These are phyloP conservation scores for Dryas drummondii DNA, from an alignment of 306 rosid genomes.

Conservation along the genomic window DNA sequence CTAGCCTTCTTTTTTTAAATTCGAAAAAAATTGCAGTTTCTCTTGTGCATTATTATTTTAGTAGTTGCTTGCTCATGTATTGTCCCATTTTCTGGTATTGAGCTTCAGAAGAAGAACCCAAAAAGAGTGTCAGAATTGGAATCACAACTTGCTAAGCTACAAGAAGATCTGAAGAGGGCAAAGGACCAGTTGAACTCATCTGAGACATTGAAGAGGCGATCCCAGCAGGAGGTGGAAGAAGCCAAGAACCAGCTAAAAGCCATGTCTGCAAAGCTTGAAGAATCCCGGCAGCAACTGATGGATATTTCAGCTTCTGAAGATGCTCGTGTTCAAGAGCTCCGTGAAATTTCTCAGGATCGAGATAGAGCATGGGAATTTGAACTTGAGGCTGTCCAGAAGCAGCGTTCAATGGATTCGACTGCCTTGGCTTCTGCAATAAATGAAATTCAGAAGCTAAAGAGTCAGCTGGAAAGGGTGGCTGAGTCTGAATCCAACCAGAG, in stretches of 20 bases:
- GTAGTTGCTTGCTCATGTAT: neutral
- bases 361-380: conserved; percentile 94
- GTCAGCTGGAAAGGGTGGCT: conserved; percentile 62
- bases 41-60: neutral
- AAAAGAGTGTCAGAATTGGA: conserved; percentile 64
- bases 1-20: neutral
- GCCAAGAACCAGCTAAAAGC: conserved; percentile 53
- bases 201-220: conserved; percentile 59
- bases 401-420: conserved; percentile 83
- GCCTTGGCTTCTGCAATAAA: conserved; percentile 71
- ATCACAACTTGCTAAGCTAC: conserved; percentile 60
- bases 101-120: conserved; percentile 58
- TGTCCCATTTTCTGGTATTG: neutral
- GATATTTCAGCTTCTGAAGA: conserved; percentile 80
- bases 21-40: neutral
- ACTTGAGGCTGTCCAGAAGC: conserved; percentile 82
- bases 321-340: conserved; percentile 67
- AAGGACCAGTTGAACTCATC: conserved; percentile 65
- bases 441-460: conserved; percentile 82
- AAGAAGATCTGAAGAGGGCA: conserved; percentile 67
- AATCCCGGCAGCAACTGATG: conserved; percentile 64
- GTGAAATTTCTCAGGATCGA: conserved; percentile 75
- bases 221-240: conserved; percentile 72
- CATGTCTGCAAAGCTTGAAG: conserved; percentile 63
- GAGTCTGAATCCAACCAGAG: conserved; percentile 54